Percentiles rank a stretch among this genome's conserved stretches.
phyloP scores from a whole-genome alignment of 2,329 filamentous ascomycete species.

The Neopestalotiopsis sp. region DNA sequence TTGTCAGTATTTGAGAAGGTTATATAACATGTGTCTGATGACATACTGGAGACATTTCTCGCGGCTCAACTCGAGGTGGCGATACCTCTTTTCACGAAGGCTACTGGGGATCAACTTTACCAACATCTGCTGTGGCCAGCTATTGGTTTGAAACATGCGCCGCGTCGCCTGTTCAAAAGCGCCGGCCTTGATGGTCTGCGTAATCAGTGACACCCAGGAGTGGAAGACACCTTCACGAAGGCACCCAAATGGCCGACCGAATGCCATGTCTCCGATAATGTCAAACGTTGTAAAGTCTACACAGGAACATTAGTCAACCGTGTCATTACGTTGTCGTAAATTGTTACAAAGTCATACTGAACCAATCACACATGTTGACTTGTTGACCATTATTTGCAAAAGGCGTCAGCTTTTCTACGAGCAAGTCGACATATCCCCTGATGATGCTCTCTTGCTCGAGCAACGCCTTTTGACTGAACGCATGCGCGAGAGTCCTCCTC shows the following conservation, averaged over 20 bases:
- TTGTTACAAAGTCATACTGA: slow-evolving; percentile 39
- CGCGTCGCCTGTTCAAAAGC: slow-evolving; percentile 32
- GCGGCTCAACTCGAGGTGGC: slow-evolving; percentile 30
- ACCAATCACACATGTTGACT: slow-evolving; percentile 44
- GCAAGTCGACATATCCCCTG: slow-evolving; percentile 41
- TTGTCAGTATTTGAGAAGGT: background rate
- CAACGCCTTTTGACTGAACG: slow-evolving; percentile 45
- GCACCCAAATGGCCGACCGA: slow-evolving; percentile 48
- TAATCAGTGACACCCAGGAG: slow-evolving; percentile 41
- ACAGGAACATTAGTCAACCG: slow-evolving; percentile 37
- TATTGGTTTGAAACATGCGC: slow-evolving; percentile 31
- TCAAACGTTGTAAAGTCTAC: slow-evolving; percentile 42
- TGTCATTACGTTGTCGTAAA: background rate
- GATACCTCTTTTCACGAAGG: slow-evolving; percentile 27
- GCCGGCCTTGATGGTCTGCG: slow-evolving; percentile 31
- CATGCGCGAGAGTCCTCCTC: slow-evolving; percentile 44
- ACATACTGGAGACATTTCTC: slow-evolving; percentile 26
- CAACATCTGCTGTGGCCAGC: slow-evolving; percentile 28
- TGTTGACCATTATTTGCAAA: slow-evolving; percentile 22
- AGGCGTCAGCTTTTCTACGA: slow-evolving; percentile 38
- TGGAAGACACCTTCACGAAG: slow-evolving; percentile 38
- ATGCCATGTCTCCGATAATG: slow-evolving; percentile 52
- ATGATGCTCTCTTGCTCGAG: slow-evolving; percentile 48
- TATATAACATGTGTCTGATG: slow-evolving; percentile 14
- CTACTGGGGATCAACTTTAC: slow-evolving; percentile 23